Evolutionary conservation across 495 filamentous ascomycete genomes (phyloP).

Genomic region (Xylaria curta): DNA sequence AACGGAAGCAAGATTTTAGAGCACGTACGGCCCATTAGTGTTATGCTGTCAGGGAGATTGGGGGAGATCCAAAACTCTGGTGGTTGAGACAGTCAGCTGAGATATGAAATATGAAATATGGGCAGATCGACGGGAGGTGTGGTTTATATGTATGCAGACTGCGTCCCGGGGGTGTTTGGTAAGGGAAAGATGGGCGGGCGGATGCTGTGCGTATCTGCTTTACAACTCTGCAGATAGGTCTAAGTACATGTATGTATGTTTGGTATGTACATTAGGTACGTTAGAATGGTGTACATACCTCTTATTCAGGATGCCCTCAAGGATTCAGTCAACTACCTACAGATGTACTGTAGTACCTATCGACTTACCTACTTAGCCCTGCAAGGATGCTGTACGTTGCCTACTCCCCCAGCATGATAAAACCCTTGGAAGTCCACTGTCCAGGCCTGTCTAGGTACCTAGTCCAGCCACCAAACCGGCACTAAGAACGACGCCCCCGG

Average conservation of each 20-base stretch:
- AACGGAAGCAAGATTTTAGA: conserved; percentile 35
- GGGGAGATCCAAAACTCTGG: conserved; percentile 6
- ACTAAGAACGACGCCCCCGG: background rate
- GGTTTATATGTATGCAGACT: conserved; percentile 5
- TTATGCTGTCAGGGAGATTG: conserved; percentile 28
- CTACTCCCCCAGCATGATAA: conserved; percentile 8
- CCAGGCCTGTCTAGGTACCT: background rate
- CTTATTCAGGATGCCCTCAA: conserved; percentile 5
- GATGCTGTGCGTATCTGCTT: background rate
- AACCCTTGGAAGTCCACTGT: background rate
- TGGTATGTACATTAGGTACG: background rate
- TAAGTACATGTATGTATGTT: background rate
- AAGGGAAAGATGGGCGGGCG: background rate
- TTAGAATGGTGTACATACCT: background rate
- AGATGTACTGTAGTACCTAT: background rate
- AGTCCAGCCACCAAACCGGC: background rate
- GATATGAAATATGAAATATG: background rate
- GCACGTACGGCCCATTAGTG: conserved; percentile 32
- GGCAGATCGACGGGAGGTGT: conserved; percentile 5
- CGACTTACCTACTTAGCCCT: background rate
- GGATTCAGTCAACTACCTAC: background rate
- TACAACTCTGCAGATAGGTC: no score
- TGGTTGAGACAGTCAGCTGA: background rate
- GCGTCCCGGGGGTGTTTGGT: background rate
- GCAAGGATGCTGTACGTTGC: conserved; percentile 5